These are phyloP conservation scores for Flammula alnicola DNA, from an alignment of 1,284 basidiomycete genomes.

Conservation along the genomic window DNA sequence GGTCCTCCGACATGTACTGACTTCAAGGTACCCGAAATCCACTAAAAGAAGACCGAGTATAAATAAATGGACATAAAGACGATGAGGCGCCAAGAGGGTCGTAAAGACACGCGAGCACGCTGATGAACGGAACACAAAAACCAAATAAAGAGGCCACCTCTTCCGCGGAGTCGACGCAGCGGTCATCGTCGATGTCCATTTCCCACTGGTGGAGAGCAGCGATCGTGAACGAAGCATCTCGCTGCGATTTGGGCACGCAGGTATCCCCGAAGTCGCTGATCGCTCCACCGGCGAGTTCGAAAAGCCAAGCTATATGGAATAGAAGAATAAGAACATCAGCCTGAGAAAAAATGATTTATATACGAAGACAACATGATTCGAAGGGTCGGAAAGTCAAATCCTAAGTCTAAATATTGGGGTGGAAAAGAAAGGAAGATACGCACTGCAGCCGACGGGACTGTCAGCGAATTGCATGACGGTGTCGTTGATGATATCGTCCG, in stretches of 20 bases:
- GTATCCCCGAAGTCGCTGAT: constrained; percentile 73
- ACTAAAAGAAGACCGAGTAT: constrained; percentile 45
- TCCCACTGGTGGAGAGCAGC: constrained; percentile 94
- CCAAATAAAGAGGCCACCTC: too few species aligned
- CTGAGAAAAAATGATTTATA: constrained; percentile 7
- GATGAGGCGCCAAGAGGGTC: not conserved
- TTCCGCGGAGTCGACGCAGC: constrained; percentile 81
- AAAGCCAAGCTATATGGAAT: constrained; percentile 75
- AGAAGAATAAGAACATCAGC: constrained; percentile 9
- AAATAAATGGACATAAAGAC: constrained; percentile 2
- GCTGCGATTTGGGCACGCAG: constrained; percentile 77
- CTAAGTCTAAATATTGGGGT: not conserved
- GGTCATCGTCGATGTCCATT: constrained; percentile 76
- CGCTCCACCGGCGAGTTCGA: constrained; percentile 86
- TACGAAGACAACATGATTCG: constrained; percentile 11
- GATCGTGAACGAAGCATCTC: constrained; percentile 82
- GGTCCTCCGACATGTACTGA: constrained; percentile 78
- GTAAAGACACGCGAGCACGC: too few species aligned
- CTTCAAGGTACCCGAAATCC: constrained; percentile 75
- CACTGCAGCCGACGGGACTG: constrained; percentile 87
- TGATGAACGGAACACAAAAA: too few species aligned
- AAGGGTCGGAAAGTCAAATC: not conserved
- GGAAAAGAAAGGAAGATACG: constrained; percentile 35
- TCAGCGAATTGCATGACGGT: constrained; percentile 82
- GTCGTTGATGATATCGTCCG: constrained; percentile 84